Evolutionary conservation across 1,284 basidiomycete species (phyloP).

Genomic region (Anthracocystis walkeri): DNA sequence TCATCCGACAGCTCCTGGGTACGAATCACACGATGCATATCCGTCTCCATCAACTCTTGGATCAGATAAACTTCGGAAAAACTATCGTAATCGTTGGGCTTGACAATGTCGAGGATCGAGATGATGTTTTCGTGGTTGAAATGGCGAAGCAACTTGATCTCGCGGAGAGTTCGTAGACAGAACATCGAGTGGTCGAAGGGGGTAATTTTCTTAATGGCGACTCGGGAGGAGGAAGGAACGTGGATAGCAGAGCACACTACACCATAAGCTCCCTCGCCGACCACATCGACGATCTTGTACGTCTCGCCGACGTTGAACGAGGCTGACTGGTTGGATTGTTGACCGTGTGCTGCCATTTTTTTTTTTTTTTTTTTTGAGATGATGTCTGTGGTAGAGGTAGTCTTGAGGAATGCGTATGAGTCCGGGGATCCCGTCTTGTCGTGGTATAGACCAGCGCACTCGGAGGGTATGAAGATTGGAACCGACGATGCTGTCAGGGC

Average conservation of each 20-base stretch:
- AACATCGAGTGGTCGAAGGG: slow-evolving; percentile 70
- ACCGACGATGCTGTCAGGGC: not conserved
- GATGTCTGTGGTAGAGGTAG: too few relatives aligned
- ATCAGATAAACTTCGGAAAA: slow-evolving; percentile 96
- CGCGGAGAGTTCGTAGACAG: slow-evolving; percentile 66
- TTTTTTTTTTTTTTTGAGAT: too few relatives aligned
- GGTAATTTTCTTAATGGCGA: slow-evolving; percentile 71
- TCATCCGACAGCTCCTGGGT: slow-evolving; percentile 74
- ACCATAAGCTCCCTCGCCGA: slow-evolving; percentile 72
- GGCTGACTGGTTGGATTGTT: slow-evolving; percentile 35
- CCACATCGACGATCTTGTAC: slow-evolving; percentile 70
- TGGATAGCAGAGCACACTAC: slow-evolving; percentile 71
- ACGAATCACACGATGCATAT: slow-evolving; percentile 69
- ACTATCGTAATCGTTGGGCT: slow-evolving; percentile 76
- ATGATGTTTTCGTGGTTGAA: slow-evolving; percentile 69
- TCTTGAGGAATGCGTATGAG: not conserved
- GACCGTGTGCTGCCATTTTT: slow-evolving; percentile 37
- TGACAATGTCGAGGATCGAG: slow-evolving; percentile 61
- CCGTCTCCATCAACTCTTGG: slow-evolving; percentile 70
- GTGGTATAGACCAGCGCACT: not conserved
- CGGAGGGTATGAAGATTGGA: not conserved
- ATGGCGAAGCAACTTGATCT: slow-evolving; percentile 68
- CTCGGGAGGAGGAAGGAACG: slow-evolving; percentile 63
- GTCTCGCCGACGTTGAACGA: slow-evolving; percentile 58
- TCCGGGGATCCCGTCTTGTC: not conserved